phyloP scores from a whole-genome alignment of 176 grass and related monocot genomes.

The Carex cristatella region DNA sequence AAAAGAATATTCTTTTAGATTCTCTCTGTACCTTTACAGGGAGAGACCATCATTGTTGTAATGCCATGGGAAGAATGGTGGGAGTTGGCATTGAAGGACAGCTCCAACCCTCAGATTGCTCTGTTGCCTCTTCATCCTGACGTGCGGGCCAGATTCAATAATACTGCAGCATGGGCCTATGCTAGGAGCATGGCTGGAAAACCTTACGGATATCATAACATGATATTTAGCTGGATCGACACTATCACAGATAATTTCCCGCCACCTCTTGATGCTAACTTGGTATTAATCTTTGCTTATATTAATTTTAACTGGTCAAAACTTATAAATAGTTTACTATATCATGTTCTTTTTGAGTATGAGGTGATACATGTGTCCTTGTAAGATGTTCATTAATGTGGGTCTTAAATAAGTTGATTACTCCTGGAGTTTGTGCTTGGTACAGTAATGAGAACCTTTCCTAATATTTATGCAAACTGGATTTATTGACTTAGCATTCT shows the following conservation, averaged over 20 bases:
- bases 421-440: not conserved
- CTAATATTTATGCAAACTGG: not conserved
- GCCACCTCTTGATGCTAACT: constrained; percentile 85
- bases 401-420: not conserved
- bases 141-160: constrained; percentile 64
- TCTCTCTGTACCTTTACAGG: constrained; percentile 34
- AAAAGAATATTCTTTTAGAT: not conserved
- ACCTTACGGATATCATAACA: constrained; percentile 96
- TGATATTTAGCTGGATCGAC: constrained; percentile 99
- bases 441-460: not conserved
- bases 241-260: constrained; percentile 83
- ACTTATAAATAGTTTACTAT: not conserved
- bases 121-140: constrained; percentile 77
- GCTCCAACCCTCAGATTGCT: constrained; percentile 86
- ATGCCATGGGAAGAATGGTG: constrained; percentile 99
- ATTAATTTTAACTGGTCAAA: not conserved
- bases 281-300: constrained; percentile 47
- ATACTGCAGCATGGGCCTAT: constrained; percentile 82
- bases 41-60: constrained; percentile 80
- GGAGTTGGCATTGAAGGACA: constrained; percentile 69
- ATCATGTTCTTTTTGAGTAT: not conserved
- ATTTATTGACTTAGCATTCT: not conserved
- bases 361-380: not conserved
- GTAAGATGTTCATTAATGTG: not conserved
- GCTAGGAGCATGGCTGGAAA: constrained; percentile 78